These are phyloP conservation scores for Aspergillus cavernicola DNA, from an alignment of 495 filamentous ascomycete species.

Conservation along the genomic window DNA sequence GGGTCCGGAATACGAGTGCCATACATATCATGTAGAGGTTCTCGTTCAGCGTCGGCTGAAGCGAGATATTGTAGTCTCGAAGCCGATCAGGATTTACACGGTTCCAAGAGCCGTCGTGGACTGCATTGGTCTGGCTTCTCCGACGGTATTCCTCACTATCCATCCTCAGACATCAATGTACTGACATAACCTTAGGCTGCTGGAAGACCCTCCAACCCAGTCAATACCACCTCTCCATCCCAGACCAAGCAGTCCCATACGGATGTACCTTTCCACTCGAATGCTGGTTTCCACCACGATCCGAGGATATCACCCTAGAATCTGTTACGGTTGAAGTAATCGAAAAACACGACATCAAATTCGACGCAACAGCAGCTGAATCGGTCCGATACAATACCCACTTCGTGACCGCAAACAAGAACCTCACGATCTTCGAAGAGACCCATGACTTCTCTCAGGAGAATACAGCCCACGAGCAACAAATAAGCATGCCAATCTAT, in stretches of 20 bases:
- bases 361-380: constrained; percentile 22
- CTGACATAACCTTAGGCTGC: background rate
- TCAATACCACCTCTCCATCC: constrained; percentile 19
- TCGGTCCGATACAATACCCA: background rate
- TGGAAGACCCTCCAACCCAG: background rate
- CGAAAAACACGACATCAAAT: constrained; percentile 17
- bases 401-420: no score
- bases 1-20: constrained; percentile 18
- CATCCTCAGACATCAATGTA: background rate
- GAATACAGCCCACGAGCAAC: no score
- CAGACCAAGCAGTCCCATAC: constrained; percentile 15
- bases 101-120: background rate
- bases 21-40: constrained; percentile 21
- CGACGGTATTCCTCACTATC: background rate
- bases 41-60: constrained; percentile 15
- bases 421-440: no score
- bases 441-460: no score
- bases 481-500: no score
- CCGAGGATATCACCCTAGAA: constrained; percentile 7
- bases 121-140: background rate
- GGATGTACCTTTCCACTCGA: constrained; percentile 16
- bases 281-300: constrained; percentile 16
- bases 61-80: constrained; percentile 15
- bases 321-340: constrained; percentile 6
- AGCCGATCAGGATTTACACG: background rate